Evolutionary conservation across 768 basidiomycete genomes (phyloP), one percentile per base, ranked within the genome.

Genomic region (Tylopilus plumbeoviolaceoides): DNA sequence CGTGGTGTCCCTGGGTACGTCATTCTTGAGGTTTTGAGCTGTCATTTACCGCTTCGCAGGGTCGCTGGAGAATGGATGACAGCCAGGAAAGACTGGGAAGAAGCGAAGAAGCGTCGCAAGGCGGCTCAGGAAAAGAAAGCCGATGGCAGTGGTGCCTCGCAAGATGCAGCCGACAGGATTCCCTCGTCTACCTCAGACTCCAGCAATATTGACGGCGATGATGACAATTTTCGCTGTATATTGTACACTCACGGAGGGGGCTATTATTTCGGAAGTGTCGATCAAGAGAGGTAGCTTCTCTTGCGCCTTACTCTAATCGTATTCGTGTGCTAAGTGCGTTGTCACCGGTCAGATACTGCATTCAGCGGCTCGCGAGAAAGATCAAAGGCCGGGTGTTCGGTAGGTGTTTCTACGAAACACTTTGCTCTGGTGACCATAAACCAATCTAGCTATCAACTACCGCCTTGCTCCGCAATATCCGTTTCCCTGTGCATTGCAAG

Each of bases 391-490:
- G 95, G 44, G 88, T 91, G 12, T 91, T 95, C 61, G 82, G 85
- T 84, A 62, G 39, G 77, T 63, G 20, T 21, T 54, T 27, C 17
- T 35, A 45, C n/a, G 4, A 4, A 7, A 18, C 9, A 18, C 3
- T 46, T 39, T 28, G 14, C 35, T 28, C 14, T 44, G 9, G 38
- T 52, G 20, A 57, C 45, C n/a, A 35, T 48, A 27, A 70, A 49
- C 59, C 61, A 58, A 47, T 30, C 11, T 54, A 89, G 87, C 87
- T 53, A 76, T 91, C 49, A 87, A 88, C 57, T 91, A 91, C 62
- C 80, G 88, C 36, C 80, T 95, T n/a, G 89, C 95, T 14, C 95
- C 95, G 0, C 95, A 98, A 70, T 98, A 95, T 61, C 95, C 95
- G 1, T 98, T 97, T 66, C 95, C 95, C 14, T 92, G 91, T 58